Evolutionary conservation across 345 rosid species (phyloP).

Genomic region (Raphanus sativus): DNA sequence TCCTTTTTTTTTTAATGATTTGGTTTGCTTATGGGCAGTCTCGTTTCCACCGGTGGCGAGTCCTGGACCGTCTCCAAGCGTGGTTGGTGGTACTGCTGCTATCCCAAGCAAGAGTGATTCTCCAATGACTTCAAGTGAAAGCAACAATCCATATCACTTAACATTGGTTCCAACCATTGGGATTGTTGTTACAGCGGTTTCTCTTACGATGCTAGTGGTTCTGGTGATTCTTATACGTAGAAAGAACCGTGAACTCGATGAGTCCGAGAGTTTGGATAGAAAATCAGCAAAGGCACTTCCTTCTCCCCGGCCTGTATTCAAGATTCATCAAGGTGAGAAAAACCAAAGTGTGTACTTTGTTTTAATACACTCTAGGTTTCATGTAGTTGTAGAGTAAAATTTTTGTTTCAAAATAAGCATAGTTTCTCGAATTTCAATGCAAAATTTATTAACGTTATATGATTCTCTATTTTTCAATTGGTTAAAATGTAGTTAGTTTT

Average conservation of each 20-base stretch:
- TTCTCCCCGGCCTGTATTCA: slow-evolving; percentile 51
- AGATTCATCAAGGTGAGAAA: slow-evolving; percentile 65
- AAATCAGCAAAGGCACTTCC: slow-evolving; percentile 52
- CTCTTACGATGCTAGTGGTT: slow-evolving; percentile 58
- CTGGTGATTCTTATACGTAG: slow-evolving; percentile 68
- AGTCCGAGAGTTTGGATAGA: slow-evolving; percentile 51
- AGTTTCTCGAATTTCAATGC: no score
- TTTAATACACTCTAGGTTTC: no score
- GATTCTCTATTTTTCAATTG: no score
- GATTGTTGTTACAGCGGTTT: slow-evolving; percentile 61
- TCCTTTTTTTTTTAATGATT: neutral
- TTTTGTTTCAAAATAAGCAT: no score
- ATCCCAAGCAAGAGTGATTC: slow-evolving; percentile 61
- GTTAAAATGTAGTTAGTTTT: no score
- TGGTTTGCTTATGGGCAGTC: slow-evolving; percentile 36
- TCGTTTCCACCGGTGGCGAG: slow-evolving; percentile 47
- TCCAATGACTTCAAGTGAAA: slow-evolving; percentile 38
- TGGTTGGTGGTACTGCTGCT: slow-evolving; percentile 42
- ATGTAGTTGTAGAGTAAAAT: no score
- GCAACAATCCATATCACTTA: slow-evolving; percentile 61
- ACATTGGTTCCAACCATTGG: slow-evolving; percentile 66
- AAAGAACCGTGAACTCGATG: slow-evolving; percentile 64
- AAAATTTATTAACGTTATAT: no score
- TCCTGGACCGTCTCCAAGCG: slow-evolving; percentile 61
- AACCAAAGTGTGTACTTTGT: neutral